Evolutionary conservation across 2,329 filamentous ascomycete genomes (phyloP).

Genomic region (Xylariales sp.): DNA sequence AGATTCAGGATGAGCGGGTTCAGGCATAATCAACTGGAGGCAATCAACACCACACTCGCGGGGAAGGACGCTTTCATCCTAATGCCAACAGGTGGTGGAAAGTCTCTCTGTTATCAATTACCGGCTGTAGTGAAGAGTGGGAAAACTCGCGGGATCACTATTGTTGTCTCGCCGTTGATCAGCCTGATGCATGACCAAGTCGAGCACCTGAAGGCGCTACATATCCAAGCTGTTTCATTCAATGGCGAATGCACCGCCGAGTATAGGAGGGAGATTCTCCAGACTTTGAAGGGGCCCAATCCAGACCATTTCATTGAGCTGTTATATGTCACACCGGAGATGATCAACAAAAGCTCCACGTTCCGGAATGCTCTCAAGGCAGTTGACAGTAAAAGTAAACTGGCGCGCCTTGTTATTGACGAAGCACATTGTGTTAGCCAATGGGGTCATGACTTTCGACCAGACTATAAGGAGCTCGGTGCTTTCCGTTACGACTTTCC

Average conservation of each 20-base stretch:
- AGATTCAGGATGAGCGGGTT: constrained; percentile 84
- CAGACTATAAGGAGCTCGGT: constrained; percentile 87
- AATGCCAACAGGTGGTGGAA: constrained; percentile 97
- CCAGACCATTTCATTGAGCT: constrained; percentile 78
- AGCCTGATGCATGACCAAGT: constrained; percentile 99
- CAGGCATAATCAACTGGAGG: constrained; percentile 85
- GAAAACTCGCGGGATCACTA: constrained; percentile 77
- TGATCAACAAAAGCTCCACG: constrained; percentile 76
- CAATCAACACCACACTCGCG: constrained; percentile 86
- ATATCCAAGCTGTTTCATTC: constrained; percentile 76
- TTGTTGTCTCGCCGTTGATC: constrained; percentile 91
- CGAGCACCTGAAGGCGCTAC: constrained; percentile 67
- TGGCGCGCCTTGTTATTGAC: constrained; percentile 92
- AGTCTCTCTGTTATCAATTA: constrained; percentile 94
- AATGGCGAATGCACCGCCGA: constrained; percentile 69
- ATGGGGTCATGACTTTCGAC: constrained; percentile 97
- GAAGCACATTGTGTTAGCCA: constrained; percentile 99
- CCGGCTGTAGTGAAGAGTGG: constrained; percentile 81
- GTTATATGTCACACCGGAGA: constrained; percentile 94
- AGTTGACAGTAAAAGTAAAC: constrained; percentile 65
- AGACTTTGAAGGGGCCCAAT: constrained; percentile 53
- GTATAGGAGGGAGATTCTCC: constrained; percentile 63
- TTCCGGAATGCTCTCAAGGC: constrained; percentile 63
- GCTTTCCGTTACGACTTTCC: constrained; percentile 68
- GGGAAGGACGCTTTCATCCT: constrained; percentile 91